phyloP scores from a whole-genome alignment of 164 flowering plant species.

The Chloranthus sessilifolius region DNA sequence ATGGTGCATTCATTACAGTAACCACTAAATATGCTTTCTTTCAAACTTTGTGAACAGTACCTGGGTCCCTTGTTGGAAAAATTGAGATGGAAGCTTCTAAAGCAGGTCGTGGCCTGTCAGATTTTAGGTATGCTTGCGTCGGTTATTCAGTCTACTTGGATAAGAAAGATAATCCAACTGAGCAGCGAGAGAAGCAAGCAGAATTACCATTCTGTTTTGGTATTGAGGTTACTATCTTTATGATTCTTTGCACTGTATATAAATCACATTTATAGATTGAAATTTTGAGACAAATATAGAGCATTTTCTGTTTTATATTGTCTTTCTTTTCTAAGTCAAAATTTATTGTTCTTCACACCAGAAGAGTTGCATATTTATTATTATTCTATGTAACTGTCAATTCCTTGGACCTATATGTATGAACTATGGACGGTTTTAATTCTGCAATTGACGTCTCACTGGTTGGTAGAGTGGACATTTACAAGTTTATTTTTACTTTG shows the following conservation, averaged over 20 bases:
- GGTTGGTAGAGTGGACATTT: no score
- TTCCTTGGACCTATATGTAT: no score
- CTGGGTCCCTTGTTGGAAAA: slow-evolving; percentile 37
- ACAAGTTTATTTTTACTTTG: no score
- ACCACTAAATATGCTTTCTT: slow-evolving; percentile 2
- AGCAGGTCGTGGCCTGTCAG: slow-evolving; percentile 43
- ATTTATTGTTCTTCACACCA: no score
- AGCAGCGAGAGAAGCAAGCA: slow-evolving; percentile 22
- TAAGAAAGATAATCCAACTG: slow-evolving; percentile 22
- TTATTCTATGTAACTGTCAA: no score
- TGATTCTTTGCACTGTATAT: background rate
- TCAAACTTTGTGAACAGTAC: slow-evolving; percentile 30
- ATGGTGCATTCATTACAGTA: background rate
- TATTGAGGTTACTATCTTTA: slow-evolving; percentile 43
- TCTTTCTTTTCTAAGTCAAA: no score
- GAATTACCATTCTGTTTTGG: slow-evolving; percentile 64
- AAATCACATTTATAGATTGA: background rate
- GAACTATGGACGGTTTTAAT: no score
- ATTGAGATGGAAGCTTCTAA: slow-evolving; percentile 53
- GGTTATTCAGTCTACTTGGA: slow-evolving; percentile 59
- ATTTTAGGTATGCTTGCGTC: slow-evolving; percentile 59
- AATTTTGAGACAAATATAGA: background rate
- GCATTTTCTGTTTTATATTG: background rate
- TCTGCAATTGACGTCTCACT: no score
- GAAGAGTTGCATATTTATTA: no score